phyloP scores from a whole-genome alignment of 352 stramenopile genomes.

The Phytophthora cryptogea region DNA sequence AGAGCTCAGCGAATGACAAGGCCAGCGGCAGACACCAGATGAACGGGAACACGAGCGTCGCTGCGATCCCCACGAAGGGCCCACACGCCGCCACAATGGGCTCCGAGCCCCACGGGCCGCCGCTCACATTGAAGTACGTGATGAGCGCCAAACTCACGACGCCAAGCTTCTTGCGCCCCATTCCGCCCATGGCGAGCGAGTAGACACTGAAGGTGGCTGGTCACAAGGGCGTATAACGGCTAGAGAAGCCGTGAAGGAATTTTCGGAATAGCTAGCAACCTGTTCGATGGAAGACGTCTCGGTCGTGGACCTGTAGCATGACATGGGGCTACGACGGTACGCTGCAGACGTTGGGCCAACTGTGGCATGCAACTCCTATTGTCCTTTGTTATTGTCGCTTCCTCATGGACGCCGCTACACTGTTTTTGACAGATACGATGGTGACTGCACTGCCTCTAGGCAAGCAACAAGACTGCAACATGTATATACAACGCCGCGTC shows the following conservation, averaged over 20 bases:
- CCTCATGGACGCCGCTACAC: background rate
- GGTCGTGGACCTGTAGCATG: no score
- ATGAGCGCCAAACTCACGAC: conserved; percentile 77
- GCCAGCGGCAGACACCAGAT: conserved; percentile 74
- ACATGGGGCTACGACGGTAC: background rate
- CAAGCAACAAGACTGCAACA: conserved; percentile 13
- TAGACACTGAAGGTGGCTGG: background rate
- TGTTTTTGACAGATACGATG: conserved; percentile 20
- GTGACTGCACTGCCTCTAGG: conserved; percentile 3
- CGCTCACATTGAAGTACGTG: conserved; percentile 92
- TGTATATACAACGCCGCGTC: conserved; percentile 23
- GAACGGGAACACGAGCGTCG: conserved; percentile 66
- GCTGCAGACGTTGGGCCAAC: conserved; percentile 8
- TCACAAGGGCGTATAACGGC: conserved; percentile 14
- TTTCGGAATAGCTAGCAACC: background rate
- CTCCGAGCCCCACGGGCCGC: conserved; percentile 95
- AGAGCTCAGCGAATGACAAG: conserved; percentile 74
- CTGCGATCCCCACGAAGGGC: conserved; percentile 69
- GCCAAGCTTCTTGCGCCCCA: conserved; percentile 59
- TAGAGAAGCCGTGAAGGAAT: conserved; percentile 5
- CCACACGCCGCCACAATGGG: conserved; percentile 90
- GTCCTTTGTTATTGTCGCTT: conserved; percentile 21
- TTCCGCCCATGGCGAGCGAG: conserved; percentile 17
- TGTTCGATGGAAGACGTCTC: no score
- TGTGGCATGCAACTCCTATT: conserved; percentile 23